These are phyloP conservation scores for Paramecium pentaurelia DNA, from an alignment of 73 alveolate genomes.

Conservation along the genomic window DNA sequence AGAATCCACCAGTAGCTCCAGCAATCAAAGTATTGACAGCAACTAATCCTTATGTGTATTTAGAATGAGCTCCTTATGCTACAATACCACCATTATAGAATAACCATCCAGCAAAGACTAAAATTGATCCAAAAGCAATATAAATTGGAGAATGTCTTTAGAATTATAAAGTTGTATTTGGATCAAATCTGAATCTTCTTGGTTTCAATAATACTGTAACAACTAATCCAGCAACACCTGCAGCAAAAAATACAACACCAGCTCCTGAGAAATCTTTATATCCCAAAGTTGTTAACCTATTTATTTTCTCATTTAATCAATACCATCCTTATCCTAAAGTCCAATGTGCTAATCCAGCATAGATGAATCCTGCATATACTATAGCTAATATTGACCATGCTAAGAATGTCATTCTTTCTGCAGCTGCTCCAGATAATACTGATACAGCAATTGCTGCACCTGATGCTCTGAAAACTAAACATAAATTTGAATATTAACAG, in stretches of 20 bases:
- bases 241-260: constrained; percentile 26
- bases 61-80: neutral
- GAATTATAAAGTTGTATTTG: neutral
- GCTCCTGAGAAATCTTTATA: constrained; percentile 44
- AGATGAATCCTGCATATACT: constrained; percentile 21
- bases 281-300: constrained; percentile 2
- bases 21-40: constrained; percentile 33
- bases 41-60: neutral
- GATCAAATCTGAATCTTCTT: constrained; percentile 37
- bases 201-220: neutral
- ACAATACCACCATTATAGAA: neutral
- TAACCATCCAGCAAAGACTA: neutral
- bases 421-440: constrained; percentile 32
- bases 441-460: constrained; percentile 22
- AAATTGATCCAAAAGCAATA: constrained; percentile 7
- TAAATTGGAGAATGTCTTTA: neutral
- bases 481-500: constrained; percentile 1
- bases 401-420: constrained; percentile 42
- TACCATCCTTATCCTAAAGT: neutral
- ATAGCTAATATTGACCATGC: neutral
- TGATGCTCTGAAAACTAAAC: neutral
- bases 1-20: constrained; percentile 45
- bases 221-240: constrained; percentile 39
- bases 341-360: constrained; percentile 39
- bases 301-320: neutral